These are phyloP conservation scores for Cyclostephanos tholiformis DNA, from an alignment of 108 stramenopile genomes.

Conservation along the genomic window DNA sequence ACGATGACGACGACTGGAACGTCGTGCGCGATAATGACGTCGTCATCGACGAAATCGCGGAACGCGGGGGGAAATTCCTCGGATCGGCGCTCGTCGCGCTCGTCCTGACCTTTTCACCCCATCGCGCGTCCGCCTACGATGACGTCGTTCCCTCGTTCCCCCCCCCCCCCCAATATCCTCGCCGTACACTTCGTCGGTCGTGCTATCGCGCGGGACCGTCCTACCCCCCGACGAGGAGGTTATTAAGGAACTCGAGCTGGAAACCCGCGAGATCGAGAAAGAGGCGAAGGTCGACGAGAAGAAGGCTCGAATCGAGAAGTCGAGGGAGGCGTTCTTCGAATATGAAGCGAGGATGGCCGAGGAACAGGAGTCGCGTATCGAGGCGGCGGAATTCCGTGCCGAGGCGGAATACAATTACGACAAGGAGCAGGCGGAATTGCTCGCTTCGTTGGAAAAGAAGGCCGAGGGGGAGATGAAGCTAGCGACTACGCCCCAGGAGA, in stretches of 20 bases:
- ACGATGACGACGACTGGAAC: conserved; percentile 11
- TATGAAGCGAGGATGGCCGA: conserved; percentile 59
- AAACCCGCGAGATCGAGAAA: conserved; percentile 46
- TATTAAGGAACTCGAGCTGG: conserved; percentile 36
- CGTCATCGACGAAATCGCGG: background rate
- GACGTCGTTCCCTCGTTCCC: background rate
- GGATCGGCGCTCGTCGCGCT: conserved; percentile 29
- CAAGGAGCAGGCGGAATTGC: conserved; percentile 13
- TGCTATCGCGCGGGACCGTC: background rate
- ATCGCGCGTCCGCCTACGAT: background rate
- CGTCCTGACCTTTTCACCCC: conserved; percentile 19
- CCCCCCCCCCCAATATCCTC: no score
- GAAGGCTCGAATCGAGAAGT: conserved; percentile 42
- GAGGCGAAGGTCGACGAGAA: conserved; percentile 30
- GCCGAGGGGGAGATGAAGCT: conserved; percentile 24
- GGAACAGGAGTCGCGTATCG: conserved; percentile 49
- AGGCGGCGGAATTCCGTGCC: conserved; percentile 44
- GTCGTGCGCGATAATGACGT: background rate
- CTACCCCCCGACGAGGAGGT: conserved; percentile 12
- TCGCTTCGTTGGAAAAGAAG: conserved; percentile 25
- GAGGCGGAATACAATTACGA: conserved; percentile 29
- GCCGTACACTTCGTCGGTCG: no score
- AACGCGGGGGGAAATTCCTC: conserved; percentile 19
- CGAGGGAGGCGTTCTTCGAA: conserved; percentile 49
- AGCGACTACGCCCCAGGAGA: conserved; percentile 30